These are phyloP conservation scores for Endoconidiophora laricicola DNA, from an alignment of 2,329 filamentous ascomycete species.

Conservation along the genomic window DNA sequence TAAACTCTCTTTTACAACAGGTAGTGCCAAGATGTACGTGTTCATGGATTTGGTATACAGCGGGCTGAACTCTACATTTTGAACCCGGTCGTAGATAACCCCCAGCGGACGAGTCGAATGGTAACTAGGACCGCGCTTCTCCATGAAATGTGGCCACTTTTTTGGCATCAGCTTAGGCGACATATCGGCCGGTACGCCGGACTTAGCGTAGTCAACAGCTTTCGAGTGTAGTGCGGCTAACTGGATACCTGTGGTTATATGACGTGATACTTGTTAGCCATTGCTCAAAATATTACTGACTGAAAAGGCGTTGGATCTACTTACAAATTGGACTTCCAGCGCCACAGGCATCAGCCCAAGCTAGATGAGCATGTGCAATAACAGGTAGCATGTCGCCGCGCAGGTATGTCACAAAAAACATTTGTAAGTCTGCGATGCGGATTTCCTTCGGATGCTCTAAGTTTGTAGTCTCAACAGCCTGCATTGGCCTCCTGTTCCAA, in stretches of 20 bases:
- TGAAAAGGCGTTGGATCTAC: constrained; percentile 15
- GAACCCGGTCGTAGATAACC: constrained; percentile 63
- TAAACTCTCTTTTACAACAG: constrained; percentile 37
- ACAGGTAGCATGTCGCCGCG: constrained; percentile 68
- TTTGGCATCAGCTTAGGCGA: constrained; percentile 39
- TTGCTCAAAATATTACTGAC: not conserved
- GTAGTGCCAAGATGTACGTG: constrained; percentile 46
- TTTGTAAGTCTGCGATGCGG: constrained; percentile 53
- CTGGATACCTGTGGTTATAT: constrained; percentile 34
- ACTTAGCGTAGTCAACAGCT: constrained; percentile 90
- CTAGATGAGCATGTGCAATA: constrained; percentile 73
- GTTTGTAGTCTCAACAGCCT: constrained; percentile 30
- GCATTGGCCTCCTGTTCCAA: constrained; percentile 64
- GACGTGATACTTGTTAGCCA: not conserved
- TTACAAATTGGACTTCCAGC: constrained; percentile 53
- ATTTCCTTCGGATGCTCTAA: constrained; percentile 33
- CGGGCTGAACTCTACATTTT: constrained; percentile 50
- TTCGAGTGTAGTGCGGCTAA: constrained; percentile 72
- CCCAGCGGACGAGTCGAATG: constrained; percentile 58
- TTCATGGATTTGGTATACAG: constrained; percentile 63
- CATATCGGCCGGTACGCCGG: constrained; percentile 61
- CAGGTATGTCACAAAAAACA: constrained; percentile 86
- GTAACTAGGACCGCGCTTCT: constrained; percentile 45
- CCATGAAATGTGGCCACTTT: constrained; percentile 77
- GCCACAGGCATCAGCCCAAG: constrained; percentile 52